Conservation (phyloP, 2,329 filamentous ascomycete genomes). For the Cyclaneusma minus region DNA sequence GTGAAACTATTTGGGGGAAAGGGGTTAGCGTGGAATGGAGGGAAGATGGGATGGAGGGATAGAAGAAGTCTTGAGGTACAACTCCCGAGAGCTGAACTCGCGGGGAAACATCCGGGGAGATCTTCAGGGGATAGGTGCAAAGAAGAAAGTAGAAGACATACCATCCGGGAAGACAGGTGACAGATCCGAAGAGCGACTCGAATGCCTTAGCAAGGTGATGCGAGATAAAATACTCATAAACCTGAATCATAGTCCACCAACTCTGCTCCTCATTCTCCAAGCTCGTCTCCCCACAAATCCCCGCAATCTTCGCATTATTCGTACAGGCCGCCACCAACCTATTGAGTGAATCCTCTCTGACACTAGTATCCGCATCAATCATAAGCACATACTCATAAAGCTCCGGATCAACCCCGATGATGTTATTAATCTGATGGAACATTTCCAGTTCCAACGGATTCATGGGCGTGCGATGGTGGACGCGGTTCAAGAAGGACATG, state of each 20-base stretch:
- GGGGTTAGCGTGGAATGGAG: slow-evolving; percentile 20
- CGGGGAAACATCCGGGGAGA: too few relatives aligned
- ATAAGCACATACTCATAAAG: slow-evolving; percentile 94
- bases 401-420: slow-evolving; percentile 94
- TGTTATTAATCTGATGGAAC: slow-evolving; percentile 98
- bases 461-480: slow-evolving; percentile 90
- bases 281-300: slow-evolving; percentile 93
- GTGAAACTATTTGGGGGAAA: slow-evolving; percentile 80
- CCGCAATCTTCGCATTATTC: slow-evolving; percentile 89
- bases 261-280: slow-evolving; percentile 88
- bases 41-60: not conserved
- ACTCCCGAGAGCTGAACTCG: too few relatives aligned
- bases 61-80: too few relatives aligned
- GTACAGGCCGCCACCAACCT: slow-evolving; percentile 82
- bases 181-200: slow-evolving; percentile 91
- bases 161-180: slow-evolving; percentile 98
- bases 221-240: slow-evolving; percentile 99
- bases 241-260: slow-evolving; percentile 99
- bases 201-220: slow-evolving; percentile 95
- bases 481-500: slow-evolving; percentile 95
- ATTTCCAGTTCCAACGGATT: slow-evolving; percentile 92
- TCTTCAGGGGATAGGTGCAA: slow-evolving; percentile 23
- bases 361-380: slow-evolving; percentile 95
- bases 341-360: slow-evolving; percentile 83
- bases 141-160: slow-evolving; percentile 42